phyloP scores from a whole-genome alignment of 2,329 filamentous ascomycete genomes.

The Apiospora pterosperma region DNA sequence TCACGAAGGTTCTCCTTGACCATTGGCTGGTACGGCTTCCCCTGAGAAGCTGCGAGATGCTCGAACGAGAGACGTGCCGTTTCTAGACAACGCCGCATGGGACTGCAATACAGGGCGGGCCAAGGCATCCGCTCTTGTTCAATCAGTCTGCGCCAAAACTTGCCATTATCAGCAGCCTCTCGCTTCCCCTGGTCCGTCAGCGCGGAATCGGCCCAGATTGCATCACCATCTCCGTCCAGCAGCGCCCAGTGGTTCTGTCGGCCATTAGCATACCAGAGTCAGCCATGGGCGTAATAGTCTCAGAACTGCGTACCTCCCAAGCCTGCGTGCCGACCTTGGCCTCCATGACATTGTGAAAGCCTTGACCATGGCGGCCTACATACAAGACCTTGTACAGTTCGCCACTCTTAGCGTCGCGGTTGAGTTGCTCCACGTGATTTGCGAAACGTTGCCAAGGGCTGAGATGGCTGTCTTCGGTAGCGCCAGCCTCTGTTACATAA shows the following conservation, averaged over 20 bases:
- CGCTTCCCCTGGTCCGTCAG: slow-evolving; percentile 39
- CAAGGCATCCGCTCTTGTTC: slow-evolving; percentile 36
- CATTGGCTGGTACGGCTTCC: slow-evolving; percentile 35
- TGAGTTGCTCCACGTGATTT: slow-evolving; percentile 5
- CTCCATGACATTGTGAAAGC: slow-evolving; percentile 9
- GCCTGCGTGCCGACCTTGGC: slow-evolving; percentile 7
- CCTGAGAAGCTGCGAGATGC: slow-evolving; percentile 28
- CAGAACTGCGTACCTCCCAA: slow-evolving; percentile 6
- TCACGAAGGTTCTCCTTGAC: slow-evolving; percentile 48
- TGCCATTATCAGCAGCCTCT: slow-evolving; percentile 40
- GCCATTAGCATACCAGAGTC: not conserved
- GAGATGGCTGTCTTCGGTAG: not conserved
- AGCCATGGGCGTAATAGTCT: not conserved
- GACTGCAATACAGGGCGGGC: slow-evolving; percentile 45
- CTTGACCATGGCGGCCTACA: slow-evolving; percentile 9
- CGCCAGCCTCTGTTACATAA: not conserved
- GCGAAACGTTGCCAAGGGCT: slow-evolving; percentile 7
- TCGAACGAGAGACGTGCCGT: slow-evolving; percentile 43
- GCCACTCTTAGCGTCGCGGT: slow-evolving; percentile 2
- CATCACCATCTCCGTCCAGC: slow-evolving; percentile 9
- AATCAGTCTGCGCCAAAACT: slow-evolving; percentile 39
- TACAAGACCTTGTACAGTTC: slow-evolving; percentile 11
- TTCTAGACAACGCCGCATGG: slow-evolving; percentile 43
- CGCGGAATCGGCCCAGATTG: slow-evolving; percentile 16
- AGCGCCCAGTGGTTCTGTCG: slow-evolving; percentile 10